Evolutionary conservation across 1,284 basidiomycete species (phyloP).

Genomic region (Boletus calvinii): DNA sequence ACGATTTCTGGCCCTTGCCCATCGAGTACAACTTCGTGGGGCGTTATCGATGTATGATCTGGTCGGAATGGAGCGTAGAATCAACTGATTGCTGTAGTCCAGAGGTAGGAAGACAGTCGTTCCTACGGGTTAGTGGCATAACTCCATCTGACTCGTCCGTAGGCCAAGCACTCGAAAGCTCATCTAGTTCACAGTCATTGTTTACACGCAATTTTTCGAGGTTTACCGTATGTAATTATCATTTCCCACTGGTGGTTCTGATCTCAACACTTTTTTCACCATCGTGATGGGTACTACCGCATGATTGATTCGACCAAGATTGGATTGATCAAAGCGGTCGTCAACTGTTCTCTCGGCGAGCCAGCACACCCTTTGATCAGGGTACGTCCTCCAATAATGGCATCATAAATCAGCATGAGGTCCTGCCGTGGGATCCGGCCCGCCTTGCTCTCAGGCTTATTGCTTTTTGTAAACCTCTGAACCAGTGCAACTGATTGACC

Average conservation of each 20-base stretch:
- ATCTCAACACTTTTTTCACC: not conserved
- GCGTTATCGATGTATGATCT: slow-evolving; percentile 4
- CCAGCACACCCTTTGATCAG: too few relatives aligned
- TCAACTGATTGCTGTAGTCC: not conserved
- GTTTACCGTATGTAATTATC: not conserved
- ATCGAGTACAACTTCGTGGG: slow-evolving; percentile 27
- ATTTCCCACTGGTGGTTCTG: too few relatives aligned
- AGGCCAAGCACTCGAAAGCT: too few relatives aligned
- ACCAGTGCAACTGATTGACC: not conserved
- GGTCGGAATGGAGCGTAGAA: not conserved
- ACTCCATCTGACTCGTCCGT: too few relatives aligned
- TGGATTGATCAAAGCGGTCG: not conserved
- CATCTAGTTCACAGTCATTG: too few relatives aligned
- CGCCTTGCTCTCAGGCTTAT: too few relatives aligned
- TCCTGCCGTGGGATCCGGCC: not conserved
- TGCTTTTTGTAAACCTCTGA: too few relatives aligned
- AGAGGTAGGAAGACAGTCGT: too few relatives aligned
- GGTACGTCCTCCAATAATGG: too few relatives aligned
- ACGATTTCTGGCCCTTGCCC: slow-evolving; percentile 64
- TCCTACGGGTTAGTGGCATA: too few relatives aligned
- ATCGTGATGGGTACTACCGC: not conserved
- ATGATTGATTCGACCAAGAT: not conserved
- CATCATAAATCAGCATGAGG: not conserved
- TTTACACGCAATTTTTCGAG: not conserved
- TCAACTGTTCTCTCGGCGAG: too few relatives aligned